Evolutionary conservation across 345 rosid species (phyloP).

Genomic region (Sonneratia caseolaris): DNA sequence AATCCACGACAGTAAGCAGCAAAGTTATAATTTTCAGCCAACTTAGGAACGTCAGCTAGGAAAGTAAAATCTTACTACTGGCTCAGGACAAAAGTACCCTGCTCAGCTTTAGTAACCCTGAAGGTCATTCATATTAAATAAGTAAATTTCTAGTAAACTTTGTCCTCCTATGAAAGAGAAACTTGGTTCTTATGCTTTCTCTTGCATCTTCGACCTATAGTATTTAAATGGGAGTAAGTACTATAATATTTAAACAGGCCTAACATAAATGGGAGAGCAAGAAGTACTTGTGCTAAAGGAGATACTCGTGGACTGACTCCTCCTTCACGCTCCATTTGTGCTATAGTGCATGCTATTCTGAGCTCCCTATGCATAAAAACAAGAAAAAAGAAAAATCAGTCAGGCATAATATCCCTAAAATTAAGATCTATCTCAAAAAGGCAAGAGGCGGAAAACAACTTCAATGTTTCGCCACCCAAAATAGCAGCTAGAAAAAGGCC

Average conservation of each 20-base stretch:
- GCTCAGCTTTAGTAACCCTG: neutral
- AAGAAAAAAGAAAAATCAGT: conserved; percentile 7
- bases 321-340: conserved; percentile 99
- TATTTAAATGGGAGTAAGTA: neutral
- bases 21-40: neutral
- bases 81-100: neutral
- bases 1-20: neutral
- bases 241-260: neutral
- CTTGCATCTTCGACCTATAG: neutral
- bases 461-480: conserved; percentile 98
- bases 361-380: conserved; percentile 48
- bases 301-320: conserved; percentile 93
- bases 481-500: conserved; percentile 96
- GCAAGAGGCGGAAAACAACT: conserved; percentile 34
- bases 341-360: conserved; percentile 93
- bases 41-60: neutral
- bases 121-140: neutral
- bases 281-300: conserved; percentile 85
- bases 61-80: neutral
- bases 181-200: neutral
- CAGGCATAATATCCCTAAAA: conserved; percentile 1
- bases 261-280: neutral
- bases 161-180: neutral
- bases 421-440: neutral
- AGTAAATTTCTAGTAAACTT: neutral